Percentiles rank a stretch among this genome's conserved stretches.
These are phyloP conservation scores for Jatropha podagrica DNA, from an alignment of 441 rosid species.

Conservation along the genomic window DNA sequence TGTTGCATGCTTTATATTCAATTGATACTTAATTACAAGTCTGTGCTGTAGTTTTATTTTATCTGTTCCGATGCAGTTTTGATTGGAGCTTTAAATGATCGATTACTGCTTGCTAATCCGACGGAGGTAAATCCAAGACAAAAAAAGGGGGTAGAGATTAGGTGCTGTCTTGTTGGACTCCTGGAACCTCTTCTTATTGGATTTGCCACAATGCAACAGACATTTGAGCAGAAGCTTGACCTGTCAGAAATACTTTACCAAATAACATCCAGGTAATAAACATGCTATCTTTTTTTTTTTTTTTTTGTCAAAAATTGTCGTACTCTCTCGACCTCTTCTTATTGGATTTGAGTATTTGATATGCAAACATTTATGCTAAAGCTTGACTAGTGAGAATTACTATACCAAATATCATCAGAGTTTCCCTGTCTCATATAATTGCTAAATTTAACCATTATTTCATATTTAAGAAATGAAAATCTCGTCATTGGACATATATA, in stretches of 20 bases:
- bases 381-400: constrained; percentile 81
- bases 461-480: background rate
- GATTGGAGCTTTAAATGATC: constrained; percentile 95
- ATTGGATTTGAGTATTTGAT: constrained; percentile 82
- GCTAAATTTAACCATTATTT: background rate
- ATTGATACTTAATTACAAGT: background rate
- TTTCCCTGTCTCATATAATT: constrained; percentile 26
- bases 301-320: background rate
- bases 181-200: constrained; percentile 98
- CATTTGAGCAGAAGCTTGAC: constrained; percentile 92
- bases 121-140: constrained; percentile 92
- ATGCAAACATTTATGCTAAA: constrained; percentile 77
- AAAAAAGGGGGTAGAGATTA: constrained; percentile 85
- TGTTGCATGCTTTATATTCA: background rate
- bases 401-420: constrained; percentile 96
- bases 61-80: constrained; percentile 55
- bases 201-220: constrained; percentile 96
- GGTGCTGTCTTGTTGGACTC: constrained; percentile 95
- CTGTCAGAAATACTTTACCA: constrained; percentile 91
- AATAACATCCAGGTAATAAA: constrained; percentile 79
- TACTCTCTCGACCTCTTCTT: constrained; percentile 64
- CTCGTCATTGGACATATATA: background rate
- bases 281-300: constrained; percentile 1
- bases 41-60: constrained; percentile 22
- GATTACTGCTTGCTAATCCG: constrained; percentile 80